Conservation (phyloP, 495 filamentous ascomycete genomes). For the Lasiosphaeria ovina region DNA sequence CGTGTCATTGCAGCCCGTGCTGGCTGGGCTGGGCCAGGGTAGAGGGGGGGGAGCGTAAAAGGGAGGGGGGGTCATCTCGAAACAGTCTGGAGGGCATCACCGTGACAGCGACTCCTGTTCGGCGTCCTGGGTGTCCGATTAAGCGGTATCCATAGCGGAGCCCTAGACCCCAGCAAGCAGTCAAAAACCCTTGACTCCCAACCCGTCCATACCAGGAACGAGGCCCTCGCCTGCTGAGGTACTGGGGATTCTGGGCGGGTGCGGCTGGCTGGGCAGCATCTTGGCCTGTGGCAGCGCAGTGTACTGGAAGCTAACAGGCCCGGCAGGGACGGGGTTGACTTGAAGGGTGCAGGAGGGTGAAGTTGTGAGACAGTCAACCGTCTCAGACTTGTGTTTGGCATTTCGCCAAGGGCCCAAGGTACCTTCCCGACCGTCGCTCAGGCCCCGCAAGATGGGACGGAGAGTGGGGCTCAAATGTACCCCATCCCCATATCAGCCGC, state of each 20-base stretch:
- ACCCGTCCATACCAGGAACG: no score
- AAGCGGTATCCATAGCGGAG: neutral
- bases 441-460: constrained; percentile 3
- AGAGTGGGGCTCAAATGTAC: neutral
- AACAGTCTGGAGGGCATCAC: constrained; percentile 39
- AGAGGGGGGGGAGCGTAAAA: constrained; percentile 11
- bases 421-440: neutral
- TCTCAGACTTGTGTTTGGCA: constrained; percentile 51
- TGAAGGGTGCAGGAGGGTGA: constrained; percentile 31
- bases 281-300: no score
- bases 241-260: no score
- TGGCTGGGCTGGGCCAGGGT: constrained; percentile 11
- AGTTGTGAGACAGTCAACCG: constrained; percentile 42
- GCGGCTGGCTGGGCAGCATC: no score
- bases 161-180: no score
- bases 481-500: no score
- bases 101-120: constrained; percentile 22
- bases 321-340: neutral
- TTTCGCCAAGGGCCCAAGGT: constrained; percentile 24
- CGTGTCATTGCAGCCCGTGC: constrained; percentile 1
- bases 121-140: constrained; percentile 22
- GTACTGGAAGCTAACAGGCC: neutral
- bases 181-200: no score
- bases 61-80: constrained; percentile 33
- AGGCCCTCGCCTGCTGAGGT: no score